Percentiles rank a stretch among this genome's conserved stretches.
Evolutionary conservation across 208 protist species (phyloP).

Genomic region (Tritrichomonas musculus): DNA sequence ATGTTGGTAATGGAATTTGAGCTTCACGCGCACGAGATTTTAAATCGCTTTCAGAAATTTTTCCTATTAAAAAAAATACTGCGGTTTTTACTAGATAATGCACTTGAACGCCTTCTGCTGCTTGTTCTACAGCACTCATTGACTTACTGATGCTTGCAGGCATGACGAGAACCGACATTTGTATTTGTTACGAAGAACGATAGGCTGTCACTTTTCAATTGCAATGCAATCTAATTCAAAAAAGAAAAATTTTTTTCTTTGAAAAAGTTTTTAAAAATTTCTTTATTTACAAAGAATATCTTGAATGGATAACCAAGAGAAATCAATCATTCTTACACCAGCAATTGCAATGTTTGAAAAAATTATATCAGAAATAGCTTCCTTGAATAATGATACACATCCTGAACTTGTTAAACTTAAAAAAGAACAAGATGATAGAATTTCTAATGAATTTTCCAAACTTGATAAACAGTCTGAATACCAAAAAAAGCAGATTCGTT

Average conservation of each 20-base stretch:
- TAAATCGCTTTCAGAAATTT: neutral
- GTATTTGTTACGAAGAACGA: no score
- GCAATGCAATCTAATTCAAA: no score
- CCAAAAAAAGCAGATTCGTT: neutral
- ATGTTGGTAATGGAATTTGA: neutral
- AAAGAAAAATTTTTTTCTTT: no score
- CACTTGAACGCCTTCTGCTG: neutral
- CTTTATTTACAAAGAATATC: no score
- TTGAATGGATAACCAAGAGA: no score
- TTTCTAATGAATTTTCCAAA: neutral
- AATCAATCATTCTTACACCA: neutral
- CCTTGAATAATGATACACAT: neutral
- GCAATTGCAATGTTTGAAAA: neutral
- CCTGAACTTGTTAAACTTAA: neutral
- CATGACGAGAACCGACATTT: neutral
- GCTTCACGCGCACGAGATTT: neutral
- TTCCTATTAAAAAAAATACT: neutral
- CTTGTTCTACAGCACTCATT: neutral
- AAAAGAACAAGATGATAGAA: neutral
- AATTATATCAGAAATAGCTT: neutral
- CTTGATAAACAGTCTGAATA: neutral
- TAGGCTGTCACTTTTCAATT: no score
- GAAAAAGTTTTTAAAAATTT: no score
- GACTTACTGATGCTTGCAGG: neutral
- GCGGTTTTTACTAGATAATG: neutral